A percentile compares a stretch with the other conserved stretches of the same genome.
These are phyloP conservation scores for Coemansia sp. DNA, from an alignment of 192 early-diverging fungal genomes.

Conservation along the genomic window DNA sequence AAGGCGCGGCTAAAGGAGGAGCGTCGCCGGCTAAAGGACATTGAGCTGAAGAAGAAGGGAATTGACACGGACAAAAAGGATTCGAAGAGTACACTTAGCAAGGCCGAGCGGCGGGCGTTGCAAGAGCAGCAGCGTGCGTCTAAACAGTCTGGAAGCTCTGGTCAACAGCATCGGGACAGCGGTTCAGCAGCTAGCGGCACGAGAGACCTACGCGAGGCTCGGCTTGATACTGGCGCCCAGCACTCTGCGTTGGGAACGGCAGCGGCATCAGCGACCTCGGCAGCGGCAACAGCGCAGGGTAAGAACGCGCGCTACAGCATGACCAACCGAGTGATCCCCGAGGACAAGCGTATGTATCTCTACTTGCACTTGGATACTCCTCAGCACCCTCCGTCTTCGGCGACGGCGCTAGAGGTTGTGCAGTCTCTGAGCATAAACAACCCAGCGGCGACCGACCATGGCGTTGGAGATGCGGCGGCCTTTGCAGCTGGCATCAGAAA, in stretches of 20 bases:
- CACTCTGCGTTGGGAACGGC: slow-evolving; percentile 5
- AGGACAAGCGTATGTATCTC: slow-evolving; percentile 57
- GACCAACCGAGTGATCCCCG: slow-evolving; percentile 31
- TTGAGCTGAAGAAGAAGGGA: slow-evolving; percentile 37
- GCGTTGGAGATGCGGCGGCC: slow-evolving; percentile 25
- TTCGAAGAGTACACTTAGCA: slow-evolving; percentile 74
- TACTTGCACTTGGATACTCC: slow-evolving; percentile 48
- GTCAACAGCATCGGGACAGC: not conserved
- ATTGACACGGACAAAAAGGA: slow-evolving; percentile 26
- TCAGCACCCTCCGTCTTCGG: slow-evolving; percentile 48
- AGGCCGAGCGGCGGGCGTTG: slow-evolving; percentile 84
- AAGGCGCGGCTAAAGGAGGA: slow-evolving; percentile 40
- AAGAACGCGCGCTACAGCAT: slow-evolving; percentile 21
- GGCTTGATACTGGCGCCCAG: slow-evolving; percentile 14
- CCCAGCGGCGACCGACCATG: slow-evolving; percentile 23
- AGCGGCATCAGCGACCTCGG: not conserved
- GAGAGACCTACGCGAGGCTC: slow-evolving; percentile 12
- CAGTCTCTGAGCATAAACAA: slow-evolving; percentile 18
- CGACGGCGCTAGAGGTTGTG: slow-evolving; percentile 24
- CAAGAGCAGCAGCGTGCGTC: slow-evolving; percentile 86
- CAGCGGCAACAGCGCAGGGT: not conserved
- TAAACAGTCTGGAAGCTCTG: slow-evolving; percentile 49
- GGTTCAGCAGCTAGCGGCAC: slow-evolving; percentile 24
- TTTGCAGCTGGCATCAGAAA: slow-evolving; percentile 44
- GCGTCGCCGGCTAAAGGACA: slow-evolving; percentile 34